phyloP scores from a whole-genome alignment of 768 basidiomycete genomes.

The Leccinum uliginosum region DNA sequence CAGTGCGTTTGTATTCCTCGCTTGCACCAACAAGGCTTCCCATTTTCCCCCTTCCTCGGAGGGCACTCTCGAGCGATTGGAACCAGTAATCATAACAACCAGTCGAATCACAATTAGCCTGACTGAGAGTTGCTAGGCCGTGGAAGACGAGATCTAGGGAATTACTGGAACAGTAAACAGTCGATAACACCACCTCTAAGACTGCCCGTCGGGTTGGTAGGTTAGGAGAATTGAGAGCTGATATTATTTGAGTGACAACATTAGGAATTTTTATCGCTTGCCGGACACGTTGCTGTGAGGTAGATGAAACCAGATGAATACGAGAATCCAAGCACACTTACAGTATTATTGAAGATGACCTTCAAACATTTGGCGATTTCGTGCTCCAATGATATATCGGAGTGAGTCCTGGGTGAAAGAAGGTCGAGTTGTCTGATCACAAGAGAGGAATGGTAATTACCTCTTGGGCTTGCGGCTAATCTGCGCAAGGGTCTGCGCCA shows the following conservation, averaged over 20 bases:
- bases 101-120: slow-evolving; percentile 51
- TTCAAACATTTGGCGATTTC: slow-evolving; percentile 87
- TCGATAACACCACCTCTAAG: slow-evolving; percentile 73
- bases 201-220: slow-evolving; percentile 74
- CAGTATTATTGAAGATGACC: slow-evolving; percentile 68
- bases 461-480: slow-evolving; percentile 70
- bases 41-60: slow-evolving; percentile 89
- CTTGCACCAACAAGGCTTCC: slow-evolving; percentile 94
- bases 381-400: slow-evolving; percentile 72
- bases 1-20: slow-evolving; percentile 73
- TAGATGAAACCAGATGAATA: slow-evolving; percentile 7
- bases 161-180: slow-evolving; percentile 62
- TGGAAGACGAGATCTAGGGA: slow-evolving; percentile 65
- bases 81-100: slow-evolving; percentile 88
- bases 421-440: neutral
- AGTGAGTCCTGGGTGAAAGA: slow-evolving; percentile 24
- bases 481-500: slow-evolving; percentile 73
- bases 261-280: slow-evolving; percentile 72
- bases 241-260: slow-evolving; percentile 75
- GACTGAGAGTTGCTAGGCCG: slow-evolving; percentile 71
- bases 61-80: slow-evolving; percentile 66
- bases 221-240: slow-evolving; percentile 77
- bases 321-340: slow-evolving; percentile 28
- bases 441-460: slow-evolving; percentile 33
- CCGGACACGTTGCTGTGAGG: slow-evolving; percentile 52